Evolutionary conservation across 495 filamentous ascomycete genomes (phyloP), one percentile per base, ranked within the genome.

Genomic region (Penicillium chermesinum): DNA sequence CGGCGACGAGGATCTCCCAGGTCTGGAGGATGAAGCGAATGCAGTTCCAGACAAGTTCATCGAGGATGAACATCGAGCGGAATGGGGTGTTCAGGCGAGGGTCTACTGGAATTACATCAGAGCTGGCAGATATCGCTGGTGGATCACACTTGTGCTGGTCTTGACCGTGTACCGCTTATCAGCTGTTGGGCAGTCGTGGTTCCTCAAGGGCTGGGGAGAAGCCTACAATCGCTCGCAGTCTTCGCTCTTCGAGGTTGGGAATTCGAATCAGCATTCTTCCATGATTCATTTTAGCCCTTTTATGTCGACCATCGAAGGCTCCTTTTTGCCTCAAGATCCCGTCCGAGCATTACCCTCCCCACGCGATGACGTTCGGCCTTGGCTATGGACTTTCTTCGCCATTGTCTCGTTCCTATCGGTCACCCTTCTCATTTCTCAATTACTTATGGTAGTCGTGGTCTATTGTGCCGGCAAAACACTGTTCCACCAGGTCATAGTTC

Each of bases 71-170:
- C 73, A 82, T 55, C 76, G 87, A 38, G 84, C 79, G 0, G 80
- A 86, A 52, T 88, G 88, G 41, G 85, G 86, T 2, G 87, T 94
- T 4, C 73, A 88, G 56, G 73, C 76, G 8, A 71, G 74, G 14
- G 83, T 91, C 0, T 94, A 91, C 52, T 91, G 84, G 87, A 79
- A 79, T 44, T 94, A 90, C 56, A 80, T 94, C 53, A 84, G 81
- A 67, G 85, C 87, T 9, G 87, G 87, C 5, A 81, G 78, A 33
- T 72, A 88, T 7, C 69, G 65, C 37, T 90, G 83, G 79, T 94
- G 88, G 88, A 54, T 61, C 14, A 53, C 75, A 5, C 69, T 89
- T 17, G 67, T 89, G 38, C 37, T 73, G 1, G 62, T 82, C 15
- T 73, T 88, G 18, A 58, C 75, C 15, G 38, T 84, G 0, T 85